phyloP scores from a whole-genome alignment of 805 yeast genomes.

The Scheffersomyces coipomensis region DNA sequence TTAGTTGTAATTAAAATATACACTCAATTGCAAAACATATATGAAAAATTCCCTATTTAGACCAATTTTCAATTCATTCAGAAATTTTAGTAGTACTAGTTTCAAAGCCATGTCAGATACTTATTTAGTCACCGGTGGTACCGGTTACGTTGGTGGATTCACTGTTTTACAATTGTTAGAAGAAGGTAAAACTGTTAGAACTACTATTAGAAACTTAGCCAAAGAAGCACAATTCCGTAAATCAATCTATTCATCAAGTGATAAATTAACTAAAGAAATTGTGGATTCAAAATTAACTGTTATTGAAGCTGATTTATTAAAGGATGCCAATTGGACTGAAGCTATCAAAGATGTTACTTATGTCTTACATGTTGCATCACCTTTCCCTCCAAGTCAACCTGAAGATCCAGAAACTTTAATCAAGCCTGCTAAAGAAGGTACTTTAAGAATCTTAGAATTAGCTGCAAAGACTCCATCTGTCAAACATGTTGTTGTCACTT shows the following conservation, averaged over 20 bases:
- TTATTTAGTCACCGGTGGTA: constrained; percentile 15
- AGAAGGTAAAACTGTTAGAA: constrained; percentile 11
- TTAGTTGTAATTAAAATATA: too few species aligned
- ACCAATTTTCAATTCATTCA: too few species aligned
- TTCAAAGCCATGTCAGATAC: neutral
- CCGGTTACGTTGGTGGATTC: constrained; percentile 17
- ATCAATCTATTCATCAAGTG: constrained; percentile 1
- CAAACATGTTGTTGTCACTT: constrained; percentile 35
- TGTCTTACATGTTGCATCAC: constrained; percentile 23
- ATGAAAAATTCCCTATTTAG: too few species aligned
- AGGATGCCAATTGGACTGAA: constrained; percentile 16
- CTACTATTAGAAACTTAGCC: constrained; percentile 5
- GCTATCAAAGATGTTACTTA: constrained; percentile 16
- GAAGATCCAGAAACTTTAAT: constrained; percentile 17
- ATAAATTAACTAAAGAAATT: constrained; percentile 1
- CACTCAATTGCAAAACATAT: too few species aligned
- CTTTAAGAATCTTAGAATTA: constrained; percentile 12
- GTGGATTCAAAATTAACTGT: neutral
- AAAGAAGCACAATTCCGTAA: constrained; percentile 2
- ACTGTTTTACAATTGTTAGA: constrained; percentile 11
- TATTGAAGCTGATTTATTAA: constrained; percentile 5
- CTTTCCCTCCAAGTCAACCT: constrained; percentile 14
- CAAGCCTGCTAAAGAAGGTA: constrained; percentile 19
- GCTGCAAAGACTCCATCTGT: constrained; percentile 18
- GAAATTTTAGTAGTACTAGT: too few species aligned